phyloP scores from a whole-genome alignment of 2,329 filamentous ascomycete species.

The Aspergillus thermomutatus region DNA sequence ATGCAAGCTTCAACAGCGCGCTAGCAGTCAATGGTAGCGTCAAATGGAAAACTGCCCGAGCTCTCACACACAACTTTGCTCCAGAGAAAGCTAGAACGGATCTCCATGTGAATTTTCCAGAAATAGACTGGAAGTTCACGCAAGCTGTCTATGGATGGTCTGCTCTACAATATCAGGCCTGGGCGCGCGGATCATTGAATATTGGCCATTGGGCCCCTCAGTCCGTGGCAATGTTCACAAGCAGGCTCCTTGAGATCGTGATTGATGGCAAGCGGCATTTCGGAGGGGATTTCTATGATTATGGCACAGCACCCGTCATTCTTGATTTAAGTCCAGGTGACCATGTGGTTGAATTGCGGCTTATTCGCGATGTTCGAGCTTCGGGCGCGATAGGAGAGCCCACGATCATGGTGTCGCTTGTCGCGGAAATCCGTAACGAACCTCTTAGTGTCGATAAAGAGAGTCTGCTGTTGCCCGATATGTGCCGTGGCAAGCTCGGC shows the following conservation, averaged over 20 bases:
- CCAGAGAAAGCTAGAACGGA: conserved; percentile 32
- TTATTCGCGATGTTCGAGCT: conserved; percentile 55
- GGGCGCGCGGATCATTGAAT: conserved; percentile 51
- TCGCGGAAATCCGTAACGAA: conserved; percentile 25
- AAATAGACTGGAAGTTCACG: conserved; percentile 53
- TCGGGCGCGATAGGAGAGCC: conserved; percentile 52
- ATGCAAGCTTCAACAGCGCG: conserved; percentile 48
- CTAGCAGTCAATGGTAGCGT: conserved; percentile 50
- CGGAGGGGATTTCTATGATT: conserved; percentile 57
- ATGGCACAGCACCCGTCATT: conserved; percentile 49
- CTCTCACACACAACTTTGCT: conserved; percentile 26
- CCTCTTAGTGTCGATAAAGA: conserved; percentile 28
- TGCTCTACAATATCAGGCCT: conserved; percentile 57
- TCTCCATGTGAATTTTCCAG: conserved; percentile 46
- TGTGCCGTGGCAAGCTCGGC: conserved; percentile 47
- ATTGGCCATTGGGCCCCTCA: conserved; percentile 32
- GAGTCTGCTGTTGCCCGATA: conserved; percentile 49
- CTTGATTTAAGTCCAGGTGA: conserved; percentile 48
- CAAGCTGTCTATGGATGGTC: conserved; percentile 58
- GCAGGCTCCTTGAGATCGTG: conserved; percentile 52
- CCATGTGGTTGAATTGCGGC: conserved; percentile 52
- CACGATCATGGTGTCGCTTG: conserved; percentile 41
- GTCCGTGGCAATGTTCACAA: conserved; percentile 43
- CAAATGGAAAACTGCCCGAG: conserved; percentile 44
- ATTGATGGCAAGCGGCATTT: conserved; percentile 52